Percentiles rank a stretch among this genome's conserved stretches.
phyloP scores from a whole-genome alignment of 2,329 filamentous ascomycete species.

The Purpureocillium takamizusanense region DNA sequence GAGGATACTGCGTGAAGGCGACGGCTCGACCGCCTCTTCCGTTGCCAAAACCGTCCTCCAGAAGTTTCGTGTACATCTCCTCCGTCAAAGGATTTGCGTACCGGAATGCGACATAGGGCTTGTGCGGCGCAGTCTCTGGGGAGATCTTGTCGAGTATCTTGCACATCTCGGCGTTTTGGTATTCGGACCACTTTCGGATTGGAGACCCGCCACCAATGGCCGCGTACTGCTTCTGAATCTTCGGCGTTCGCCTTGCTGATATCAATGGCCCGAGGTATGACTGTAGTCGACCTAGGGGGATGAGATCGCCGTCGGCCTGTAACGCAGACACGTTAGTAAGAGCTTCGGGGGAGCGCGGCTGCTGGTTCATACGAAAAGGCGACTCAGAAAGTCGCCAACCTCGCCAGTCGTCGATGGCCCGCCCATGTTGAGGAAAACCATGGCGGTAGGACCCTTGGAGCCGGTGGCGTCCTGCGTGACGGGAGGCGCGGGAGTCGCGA shows the following conservation, averaged over 20 bases:
- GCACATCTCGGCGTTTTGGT: conserved; percentile 92
- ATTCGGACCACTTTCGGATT: conserved; percentile 96
- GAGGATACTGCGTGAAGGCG: conserved; percentile 95
- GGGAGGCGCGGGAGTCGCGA: conserved; percentile 49
- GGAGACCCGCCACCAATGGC: conserved; percentile 96
- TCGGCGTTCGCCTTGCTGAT: conserved; percentile 78
- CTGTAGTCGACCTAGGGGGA: conserved; percentile 89
- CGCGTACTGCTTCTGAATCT: conserved; percentile 92
- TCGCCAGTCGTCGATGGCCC: conserved; percentile 83
- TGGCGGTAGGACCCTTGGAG: conserved; percentile 78
- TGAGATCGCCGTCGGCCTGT: conserved; percentile 85
- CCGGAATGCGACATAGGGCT: conserved; percentile 93
- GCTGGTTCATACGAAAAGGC: conserved; percentile 67
- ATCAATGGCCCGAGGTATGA: conserved; percentile 85
- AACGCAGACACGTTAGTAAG: not conserved
- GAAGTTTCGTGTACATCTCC: conserved; percentile 75
- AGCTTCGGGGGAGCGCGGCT: not conserved
- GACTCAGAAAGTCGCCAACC: conserved; percentile 81
- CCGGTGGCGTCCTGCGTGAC: conserved; percentile 69
- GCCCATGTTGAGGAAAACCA: conserved; percentile 99
- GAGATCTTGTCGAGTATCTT: conserved; percentile 87
- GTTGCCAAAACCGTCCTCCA: conserved; percentile 83
- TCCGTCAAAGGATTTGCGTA: conserved; percentile 92
- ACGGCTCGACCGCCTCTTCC: conserved; percentile 89
- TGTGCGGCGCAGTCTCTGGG: conserved; percentile 90